A percentile compares a stretch with the other conserved stretches of the same genome.
Conservation (phyloP, 2,329 filamentous ascomycete species). For the Hypoxylon sp. region DNA sequence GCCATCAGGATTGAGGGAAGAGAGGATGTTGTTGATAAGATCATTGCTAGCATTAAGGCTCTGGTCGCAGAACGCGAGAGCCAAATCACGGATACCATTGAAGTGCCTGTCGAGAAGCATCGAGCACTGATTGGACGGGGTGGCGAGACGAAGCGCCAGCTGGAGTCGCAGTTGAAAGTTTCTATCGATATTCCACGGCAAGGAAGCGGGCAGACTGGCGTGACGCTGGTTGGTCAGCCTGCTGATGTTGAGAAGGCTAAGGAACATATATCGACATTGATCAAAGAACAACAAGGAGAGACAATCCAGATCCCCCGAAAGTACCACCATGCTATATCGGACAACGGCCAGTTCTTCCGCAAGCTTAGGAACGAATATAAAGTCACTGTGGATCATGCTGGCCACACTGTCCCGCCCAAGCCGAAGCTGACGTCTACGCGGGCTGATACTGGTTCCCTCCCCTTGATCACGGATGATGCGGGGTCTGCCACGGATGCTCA, state of each 20-base stretch:
- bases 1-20: constrained; percentile 90
- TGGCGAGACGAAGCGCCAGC: constrained; percentile 84
- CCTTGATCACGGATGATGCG: constrained; percentile 92
- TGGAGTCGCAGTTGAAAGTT: constrained; percentile 89
- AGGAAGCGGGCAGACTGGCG: constrained; percentile 82
- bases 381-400: constrained; percentile 92
- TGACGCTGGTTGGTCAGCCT: constrained; percentile 86
- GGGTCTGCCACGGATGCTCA: constrained; percentile 74
- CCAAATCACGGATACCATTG: constrained; percentile 81
- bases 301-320: constrained; percentile 85
- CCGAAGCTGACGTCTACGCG: constrained; percentile 66
- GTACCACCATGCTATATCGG: constrained; percentile 85
- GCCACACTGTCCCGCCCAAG: constrained; percentile 80
- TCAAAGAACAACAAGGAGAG: constrained; percentile 90
- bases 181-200: constrained; percentile 92
- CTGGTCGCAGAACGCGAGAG: constrained; percentile 87
- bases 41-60: constrained; percentile 82
- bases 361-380: constrained; percentile 86
- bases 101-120: constrained; percentile 91
- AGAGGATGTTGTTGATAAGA: constrained; percentile 86
- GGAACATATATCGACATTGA: constrained; percentile 80
- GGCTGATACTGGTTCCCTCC: constrained; percentile 73
- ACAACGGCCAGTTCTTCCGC: constrained; percentile 95
- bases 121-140: constrained; percentile 90
- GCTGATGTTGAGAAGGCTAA: constrained; percentile 87